A percentile compares a stretch with the other conserved stretches of the same genome.
phyloP scores from a whole-genome alignment of 768 basidiomycete species.

The Tulasnella sp. region DNA sequence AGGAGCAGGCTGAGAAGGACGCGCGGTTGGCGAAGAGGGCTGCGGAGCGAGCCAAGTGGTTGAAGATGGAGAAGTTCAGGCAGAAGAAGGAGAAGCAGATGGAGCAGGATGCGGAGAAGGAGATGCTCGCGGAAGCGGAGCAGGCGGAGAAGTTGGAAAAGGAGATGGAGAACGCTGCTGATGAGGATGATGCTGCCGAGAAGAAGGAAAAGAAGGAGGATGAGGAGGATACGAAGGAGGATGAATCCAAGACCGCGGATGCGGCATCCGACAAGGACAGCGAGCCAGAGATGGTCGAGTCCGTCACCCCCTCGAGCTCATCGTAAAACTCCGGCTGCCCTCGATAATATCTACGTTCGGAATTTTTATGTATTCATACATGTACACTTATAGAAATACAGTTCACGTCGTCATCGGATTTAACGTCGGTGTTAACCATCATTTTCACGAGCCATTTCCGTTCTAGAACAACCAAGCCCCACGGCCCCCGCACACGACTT shows the following conservation, averaged over 20 bases:
- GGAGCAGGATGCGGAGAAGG: constrained; percentile 11
- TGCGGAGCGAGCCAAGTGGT: constrained; percentile 2
- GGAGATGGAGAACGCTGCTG: background rate
- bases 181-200: background rate
- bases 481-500: background rate
- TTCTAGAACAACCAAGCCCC: background rate
- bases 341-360: background rate
- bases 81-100: constrained; percentile 9
- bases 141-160: constrained; percentile 4
- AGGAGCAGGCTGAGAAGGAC: constrained; percentile 14
- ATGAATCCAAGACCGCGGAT: background rate
- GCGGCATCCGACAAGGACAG: constrained; percentile 3
- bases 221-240: background rate
- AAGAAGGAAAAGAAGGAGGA: background rate
- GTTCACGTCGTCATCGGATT: background rate
- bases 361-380: background rate
- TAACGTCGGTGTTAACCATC: background rate
- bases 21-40: background rate
- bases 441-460: background rate
- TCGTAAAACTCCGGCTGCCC: background rate
- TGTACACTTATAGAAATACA: background rate
- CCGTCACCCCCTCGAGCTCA: background rate
- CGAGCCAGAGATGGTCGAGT: constrained; percentile 1
- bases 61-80: constrained; percentile 5
- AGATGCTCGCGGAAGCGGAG: background rate